A percentile compares a stretch with the other conserved stretches of the same genome.
Evolutionary conservation across 2,329 filamentous ascomycete species (phyloP).

Genomic region (Trichothecium sympodiale): DNA sequence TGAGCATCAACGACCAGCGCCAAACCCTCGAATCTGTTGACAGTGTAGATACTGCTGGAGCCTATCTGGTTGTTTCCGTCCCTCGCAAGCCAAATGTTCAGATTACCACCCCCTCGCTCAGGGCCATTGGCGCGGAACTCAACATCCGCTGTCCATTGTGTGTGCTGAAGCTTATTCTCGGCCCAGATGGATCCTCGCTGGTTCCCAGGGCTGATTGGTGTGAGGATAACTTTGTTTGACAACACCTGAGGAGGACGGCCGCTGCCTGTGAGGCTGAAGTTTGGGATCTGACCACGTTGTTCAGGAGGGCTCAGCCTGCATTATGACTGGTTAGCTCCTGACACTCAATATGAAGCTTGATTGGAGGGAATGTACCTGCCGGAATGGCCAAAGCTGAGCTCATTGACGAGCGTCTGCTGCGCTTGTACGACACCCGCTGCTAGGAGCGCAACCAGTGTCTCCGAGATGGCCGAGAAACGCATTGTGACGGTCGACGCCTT

Average conservation of each 20-base stretch:
- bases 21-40: conserved; percentile 79
- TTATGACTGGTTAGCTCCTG: conserved; percentile 1
- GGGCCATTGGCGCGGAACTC: conserved; percentile 81
- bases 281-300: conserved; percentile 34
- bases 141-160: conserved; percentile 73
- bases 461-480: conserved; percentile 24
- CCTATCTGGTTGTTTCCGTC: conserved; percentile 55
- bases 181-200: conserved; percentile 77
- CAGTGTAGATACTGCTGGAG: conserved; percentile 72
- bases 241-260: conserved; percentile 52
- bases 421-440: conserved; percentile 42
- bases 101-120: conserved; percentile 75
- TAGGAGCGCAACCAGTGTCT: conserved; percentile 29
- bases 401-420: conserved; percentile 53
- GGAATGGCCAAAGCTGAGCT: conserved; percentile 67
- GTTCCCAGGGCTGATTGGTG: conserved; percentile 77
- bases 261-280: conserved; percentile 43
- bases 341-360: too few species aligned
- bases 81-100: conserved; percentile 85
- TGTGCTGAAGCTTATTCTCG: conserved; percentile 46
- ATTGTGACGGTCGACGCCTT: conserved; percentile 20
- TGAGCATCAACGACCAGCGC: conserved; percentile 78
- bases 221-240: conserved; percentile 86
- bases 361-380: conserved; percentile 35
- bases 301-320: conserved; percentile 54